Conservation (phyloP, 208 protist species). For the Jaenimonas drosophilae region DNA sequence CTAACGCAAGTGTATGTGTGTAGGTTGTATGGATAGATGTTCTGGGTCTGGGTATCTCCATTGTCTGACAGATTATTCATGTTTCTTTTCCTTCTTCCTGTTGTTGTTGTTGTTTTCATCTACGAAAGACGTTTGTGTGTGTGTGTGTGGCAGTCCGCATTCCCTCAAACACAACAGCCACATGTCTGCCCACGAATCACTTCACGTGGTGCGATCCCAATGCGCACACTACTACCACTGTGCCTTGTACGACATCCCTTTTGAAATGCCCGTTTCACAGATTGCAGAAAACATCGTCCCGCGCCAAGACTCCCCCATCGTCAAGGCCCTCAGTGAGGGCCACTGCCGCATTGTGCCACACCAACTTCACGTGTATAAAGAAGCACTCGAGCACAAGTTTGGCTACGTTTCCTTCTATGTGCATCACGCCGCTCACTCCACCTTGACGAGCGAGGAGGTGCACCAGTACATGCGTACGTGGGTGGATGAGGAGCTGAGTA, state of each 20-base stretch:
- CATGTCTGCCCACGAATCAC: too few species aligned
- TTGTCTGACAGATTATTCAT: constrained; percentile 1
- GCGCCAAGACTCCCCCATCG: constrained; percentile 11
- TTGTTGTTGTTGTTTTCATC: constrained; percentile 4
- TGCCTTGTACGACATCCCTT: constrained; percentile 30
- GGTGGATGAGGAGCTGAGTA: constrained; percentile 28
- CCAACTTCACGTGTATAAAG: constrained; percentile 74
- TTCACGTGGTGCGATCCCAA: too few species aligned
- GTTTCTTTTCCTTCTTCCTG: too few species aligned
- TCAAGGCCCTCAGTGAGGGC: constrained; percentile 15
- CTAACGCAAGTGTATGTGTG: too few species aligned
- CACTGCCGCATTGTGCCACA: constrained; percentile 52
- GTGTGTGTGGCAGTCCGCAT: background rate
- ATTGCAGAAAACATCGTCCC: constrained; percentile 39
- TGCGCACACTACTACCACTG: constrained; percentile 64
- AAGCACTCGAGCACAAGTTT: constrained; percentile 59
- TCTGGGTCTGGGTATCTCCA: background rate
- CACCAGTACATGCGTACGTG: constrained; percentile 38
- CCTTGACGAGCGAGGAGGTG: constrained; percentile 6
- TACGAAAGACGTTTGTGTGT: background rate
- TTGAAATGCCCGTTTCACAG: constrained; percentile 21
- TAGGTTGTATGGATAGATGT: constrained; percentile 1
- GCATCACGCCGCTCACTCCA: constrained; percentile 10
- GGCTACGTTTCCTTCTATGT: constrained; percentile 64
- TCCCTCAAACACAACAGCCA: background rate